These are phyloP conservation scores for Sporothrix mexicana DNA, from an alignment of 2,329 filamentous ascomycete species.

Conservation along the genomic window DNA sequence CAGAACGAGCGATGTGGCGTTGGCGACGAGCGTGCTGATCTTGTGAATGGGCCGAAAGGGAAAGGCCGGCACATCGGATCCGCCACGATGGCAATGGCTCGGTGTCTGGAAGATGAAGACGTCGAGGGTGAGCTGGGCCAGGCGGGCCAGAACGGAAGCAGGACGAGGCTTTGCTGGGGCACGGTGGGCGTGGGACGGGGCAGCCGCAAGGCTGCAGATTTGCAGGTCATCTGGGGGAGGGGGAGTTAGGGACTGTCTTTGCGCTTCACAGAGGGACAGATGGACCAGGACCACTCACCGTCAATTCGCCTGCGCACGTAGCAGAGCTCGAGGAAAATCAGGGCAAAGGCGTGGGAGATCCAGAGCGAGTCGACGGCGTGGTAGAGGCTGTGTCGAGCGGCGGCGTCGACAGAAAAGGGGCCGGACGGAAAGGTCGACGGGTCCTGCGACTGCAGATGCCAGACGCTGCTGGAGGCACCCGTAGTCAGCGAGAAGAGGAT, in stretches of 20 bases:
- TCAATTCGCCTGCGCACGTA: conserved; percentile 14
- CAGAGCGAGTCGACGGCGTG: conserved; percentile 28
- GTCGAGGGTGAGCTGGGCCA: conserved; percentile 13
- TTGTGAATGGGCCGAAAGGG: conserved; percentile 21
- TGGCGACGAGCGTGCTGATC: conserved; percentile 14
- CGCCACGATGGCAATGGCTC: too few species aligned
- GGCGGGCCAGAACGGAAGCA: conserved; percentile 10
- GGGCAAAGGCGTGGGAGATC: conserved; percentile 17
- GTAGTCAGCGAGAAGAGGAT: conserved; percentile 17
- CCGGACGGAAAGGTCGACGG: conserved; percentile 13
- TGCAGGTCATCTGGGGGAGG: conserved; percentile 27
- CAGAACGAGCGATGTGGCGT: conserved; percentile 4
- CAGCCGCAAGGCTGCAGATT: conserved; percentile 10
- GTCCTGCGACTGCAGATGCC: conserved; percentile 7
- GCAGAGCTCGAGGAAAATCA: conserved; percentile 23
- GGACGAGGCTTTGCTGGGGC: neutral
- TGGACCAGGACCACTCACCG: too few species aligned
- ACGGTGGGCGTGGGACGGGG: neutral
- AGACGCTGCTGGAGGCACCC: neutral
- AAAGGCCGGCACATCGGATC: too few species aligned
- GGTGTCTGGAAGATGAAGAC: too few species aligned
- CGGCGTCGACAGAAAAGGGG: neutral
- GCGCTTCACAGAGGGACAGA: too few species aligned
- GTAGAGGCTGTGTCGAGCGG: neutral
- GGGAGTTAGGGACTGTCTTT: too few species aligned